Base-by-base conservation (phyloP, 768 basidiomycete species). In the Amanita thiersii region DNA sequence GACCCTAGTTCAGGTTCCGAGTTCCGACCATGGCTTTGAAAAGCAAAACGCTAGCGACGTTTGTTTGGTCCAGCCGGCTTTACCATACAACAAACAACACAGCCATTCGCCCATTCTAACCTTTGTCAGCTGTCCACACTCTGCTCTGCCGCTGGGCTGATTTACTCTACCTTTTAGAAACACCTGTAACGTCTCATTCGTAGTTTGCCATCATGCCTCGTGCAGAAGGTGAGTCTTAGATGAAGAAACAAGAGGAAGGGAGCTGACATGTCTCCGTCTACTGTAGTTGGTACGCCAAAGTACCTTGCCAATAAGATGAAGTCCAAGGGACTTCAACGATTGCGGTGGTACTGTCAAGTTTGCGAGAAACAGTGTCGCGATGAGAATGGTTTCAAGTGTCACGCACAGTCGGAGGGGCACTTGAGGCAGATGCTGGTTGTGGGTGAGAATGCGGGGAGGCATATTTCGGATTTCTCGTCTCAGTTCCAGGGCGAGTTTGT, bases 301-400 rank as follows among this genome's bases (percentile, higher is more conserved):
- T 85, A 75, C 62, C 65, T 93, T 47, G 90, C 89, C 15, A 98
- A 98, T 62, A 86, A 89, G 63, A 93, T 94, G 86, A 97, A 97
- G 67, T 85, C 91, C 44, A 97, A 97, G 57, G 94, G 92, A 52
- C 70, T 94, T 37, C 94, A 96, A 62, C 80, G 91, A 55, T 77
- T 98, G 49, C 77, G 93, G 48, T 98, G 93, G 94, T 99, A 88
- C 65, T 98, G 94, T 56, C 94, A 99, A 72, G 89, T 98, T 50
- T 98, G 96, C 76, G 68, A 97, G 73, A 99, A 99, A 60, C 94
- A 98, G 63, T 98, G 94, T 61, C 72, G 93, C 58, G 88, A 98
- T 62, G 96, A 98, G 68, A 99, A 99, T 62, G 96, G 93, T 12
- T 99, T 98, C 77, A 96, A 96, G 64, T 93, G 90, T 60, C 92